Evolutionary conservation across 1,284 basidiomycete species (phyloP).

Genomic region (Neonothopanus nambi): DNA sequence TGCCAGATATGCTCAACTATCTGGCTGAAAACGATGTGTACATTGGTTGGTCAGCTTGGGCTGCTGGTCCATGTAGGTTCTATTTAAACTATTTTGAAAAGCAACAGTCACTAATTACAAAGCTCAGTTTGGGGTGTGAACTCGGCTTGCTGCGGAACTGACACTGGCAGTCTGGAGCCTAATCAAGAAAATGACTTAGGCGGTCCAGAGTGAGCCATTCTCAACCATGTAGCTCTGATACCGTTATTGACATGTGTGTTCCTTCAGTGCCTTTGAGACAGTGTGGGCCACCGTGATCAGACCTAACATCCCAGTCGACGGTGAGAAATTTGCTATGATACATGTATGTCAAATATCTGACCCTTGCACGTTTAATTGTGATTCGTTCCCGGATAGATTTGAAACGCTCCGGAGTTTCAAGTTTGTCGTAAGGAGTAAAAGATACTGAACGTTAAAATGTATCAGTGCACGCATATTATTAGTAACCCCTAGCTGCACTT

Average conservation of each 20-base stretch:
- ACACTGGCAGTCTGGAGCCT: conserved; percentile 46
- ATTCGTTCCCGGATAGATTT: conserved; percentile 12
- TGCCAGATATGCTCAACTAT: conserved; percentile 41
- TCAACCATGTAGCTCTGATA: background rate
- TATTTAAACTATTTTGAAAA: background rate
- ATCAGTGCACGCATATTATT: too few species aligned
- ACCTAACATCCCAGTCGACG: conserved; percentile 37
- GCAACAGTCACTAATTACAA: background rate
- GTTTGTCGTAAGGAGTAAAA: conserved; percentile 12
- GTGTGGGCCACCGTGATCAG: conserved; percentile 44
- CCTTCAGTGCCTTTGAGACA: conserved; percentile 38
- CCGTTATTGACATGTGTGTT: background rate
- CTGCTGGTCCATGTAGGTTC: conserved; percentile 44
- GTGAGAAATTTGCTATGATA: conserved; percentile 22
- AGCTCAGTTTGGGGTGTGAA: conserved; percentile 42
- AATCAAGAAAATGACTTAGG: conserved; percentile 36
- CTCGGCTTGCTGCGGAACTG: conserved; percentile 45
- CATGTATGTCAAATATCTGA: background rate
- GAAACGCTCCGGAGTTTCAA: conserved; percentile 24
- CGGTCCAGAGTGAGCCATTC: conserved; percentile 30
- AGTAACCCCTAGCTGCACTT: too few species aligned
- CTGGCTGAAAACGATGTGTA: conserved; percentile 43
- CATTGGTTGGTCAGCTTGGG: conserved; percentile 50
- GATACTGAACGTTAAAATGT: background rate
- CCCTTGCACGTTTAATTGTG: too few species aligned